Conservation (phyloP, 1,284 basidiomycete species). For the Uromyces viciae-fabae region DNA sequence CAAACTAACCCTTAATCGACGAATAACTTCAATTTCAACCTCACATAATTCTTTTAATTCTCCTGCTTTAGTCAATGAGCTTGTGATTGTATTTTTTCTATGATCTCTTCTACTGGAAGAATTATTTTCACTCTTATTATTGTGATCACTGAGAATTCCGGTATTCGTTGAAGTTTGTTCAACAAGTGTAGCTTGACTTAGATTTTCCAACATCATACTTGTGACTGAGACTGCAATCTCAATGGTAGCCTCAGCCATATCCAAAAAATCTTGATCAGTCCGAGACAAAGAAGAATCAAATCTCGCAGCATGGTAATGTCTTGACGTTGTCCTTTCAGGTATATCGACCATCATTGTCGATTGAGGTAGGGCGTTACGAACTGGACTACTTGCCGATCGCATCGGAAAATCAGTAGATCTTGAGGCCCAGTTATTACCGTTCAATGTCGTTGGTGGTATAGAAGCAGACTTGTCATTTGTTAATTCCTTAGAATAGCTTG, state of each 20-base stretch:
- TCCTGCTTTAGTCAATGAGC: not conserved
- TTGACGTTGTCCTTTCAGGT: not conserved
- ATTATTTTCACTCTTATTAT: slow-evolving; percentile 50
- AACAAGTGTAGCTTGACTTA: slow-evolving; percentile 51
- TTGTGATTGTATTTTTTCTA: slow-evolving; percentile 29
- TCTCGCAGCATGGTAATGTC: not conserved
- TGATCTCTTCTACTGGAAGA: slow-evolving; percentile 43
- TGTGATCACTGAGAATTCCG: slow-evolving; percentile 20
- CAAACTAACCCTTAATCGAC: slow-evolving; percentile 17
- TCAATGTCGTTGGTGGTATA: too few species aligned
- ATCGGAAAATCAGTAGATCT: not conserved
- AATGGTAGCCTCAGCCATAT: slow-evolving; percentile 58
- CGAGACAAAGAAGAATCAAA: slow-evolving; percentile 48
- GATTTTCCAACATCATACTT: slow-evolving; percentile 57
- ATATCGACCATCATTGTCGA: not conserved
- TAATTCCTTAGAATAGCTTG: too few species aligned
- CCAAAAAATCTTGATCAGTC: slow-evolving; percentile 58
- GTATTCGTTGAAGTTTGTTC: slow-evolving; percentile 6
- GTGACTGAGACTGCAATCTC: slow-evolving; percentile 58
- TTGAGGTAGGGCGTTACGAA: not conserved
- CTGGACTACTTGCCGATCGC: too few species aligned
- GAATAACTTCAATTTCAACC: slow-evolving; percentile 31
- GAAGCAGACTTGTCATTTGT: too few species aligned
- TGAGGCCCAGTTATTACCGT: not conserved
- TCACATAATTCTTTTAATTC: slow-evolving; percentile 40